Evolutionary conservation across 1,284 basidiomycete genomes (phyloP).

Genomic region (Psilocybe mexicana): DNA sequence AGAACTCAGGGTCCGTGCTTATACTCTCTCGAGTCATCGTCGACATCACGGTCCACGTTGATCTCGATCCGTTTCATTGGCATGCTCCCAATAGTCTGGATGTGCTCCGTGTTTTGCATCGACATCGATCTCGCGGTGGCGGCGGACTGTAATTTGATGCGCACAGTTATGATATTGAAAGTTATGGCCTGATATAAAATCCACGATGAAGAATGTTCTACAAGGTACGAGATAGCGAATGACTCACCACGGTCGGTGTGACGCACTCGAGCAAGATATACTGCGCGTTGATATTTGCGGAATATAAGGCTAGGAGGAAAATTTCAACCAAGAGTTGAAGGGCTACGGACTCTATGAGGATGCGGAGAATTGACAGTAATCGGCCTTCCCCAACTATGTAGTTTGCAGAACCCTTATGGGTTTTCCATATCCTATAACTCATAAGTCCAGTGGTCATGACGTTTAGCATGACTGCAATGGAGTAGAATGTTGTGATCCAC

Average conservation of each 20-base stretch:
- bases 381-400: not conserved
- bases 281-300: not conserved
- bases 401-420: not conserved
- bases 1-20: not conserved
- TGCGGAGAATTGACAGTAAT: not conserved
- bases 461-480: not conserved
- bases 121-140: not conserved
- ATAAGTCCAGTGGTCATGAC: not conserved
- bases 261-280: not conserved
- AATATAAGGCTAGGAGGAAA: not conserved
- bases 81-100: conserved; percentile 4
- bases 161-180: not conserved
- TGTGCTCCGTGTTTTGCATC: not conserved
- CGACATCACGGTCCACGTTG: not conserved
- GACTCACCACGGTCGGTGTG: not conserved
- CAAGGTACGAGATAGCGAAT: not conserved
- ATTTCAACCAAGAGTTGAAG: not conserved
- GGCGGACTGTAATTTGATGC: not conserved
- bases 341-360: not conserved
- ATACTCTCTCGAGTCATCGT: not conserved
- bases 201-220: not conserved
- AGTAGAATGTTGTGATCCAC: conserved; percentile 1
- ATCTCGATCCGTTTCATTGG: conserved; percentile 4
- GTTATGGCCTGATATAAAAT: not conserved
- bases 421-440: not conserved